Evolutionary conservation across 2,329 filamentous ascomycete species (phyloP).

Genomic region (Drechslerella coelobrocha): DNA sequence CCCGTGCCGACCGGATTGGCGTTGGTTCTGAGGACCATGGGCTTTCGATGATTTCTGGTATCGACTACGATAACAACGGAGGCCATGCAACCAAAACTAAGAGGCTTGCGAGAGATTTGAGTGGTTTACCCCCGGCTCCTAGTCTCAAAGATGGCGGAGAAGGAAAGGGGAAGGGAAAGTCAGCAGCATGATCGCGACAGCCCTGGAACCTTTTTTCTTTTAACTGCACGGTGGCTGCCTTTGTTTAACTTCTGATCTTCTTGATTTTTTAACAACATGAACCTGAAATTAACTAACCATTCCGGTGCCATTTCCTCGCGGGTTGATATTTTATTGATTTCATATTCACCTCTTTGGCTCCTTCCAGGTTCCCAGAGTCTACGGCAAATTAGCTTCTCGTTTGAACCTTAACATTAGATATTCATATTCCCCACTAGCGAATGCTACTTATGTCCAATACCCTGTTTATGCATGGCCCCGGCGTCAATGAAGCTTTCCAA

Average conservation of each 20-base stretch:
- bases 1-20: conserved; percentile 20
- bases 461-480: background rate
- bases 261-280: conserved; percentile 10
- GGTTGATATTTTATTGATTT: too few species aligned
- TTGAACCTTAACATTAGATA: too few species aligned
- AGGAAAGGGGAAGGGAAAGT: conserved; percentile 24
- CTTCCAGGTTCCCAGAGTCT: too few species aligned
- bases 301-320: too few species aligned
- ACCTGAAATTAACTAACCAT: too few species aligned
- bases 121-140: conserved; percentile 1
- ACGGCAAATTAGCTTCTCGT: too few species aligned
- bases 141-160: background rate
- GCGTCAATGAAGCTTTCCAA: background rate
- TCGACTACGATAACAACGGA: conserved; percentile 16
- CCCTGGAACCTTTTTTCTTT: background rate
- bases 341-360: too few species aligned
- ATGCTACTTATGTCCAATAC: too few species aligned
- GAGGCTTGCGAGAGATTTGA: conserved; percentile 27
- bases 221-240: conserved; percentile 2
- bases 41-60: conserved; percentile 4
- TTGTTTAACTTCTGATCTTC: background rate
- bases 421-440: too few species aligned
- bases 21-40: conserved; percentile 17
- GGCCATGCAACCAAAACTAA: conserved; percentile 20
- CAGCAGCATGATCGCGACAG: background rate